Evolutionary conservation across 768 basidiomycete species (phyloP).

Genomic region (Mycena belliarum): DNA sequence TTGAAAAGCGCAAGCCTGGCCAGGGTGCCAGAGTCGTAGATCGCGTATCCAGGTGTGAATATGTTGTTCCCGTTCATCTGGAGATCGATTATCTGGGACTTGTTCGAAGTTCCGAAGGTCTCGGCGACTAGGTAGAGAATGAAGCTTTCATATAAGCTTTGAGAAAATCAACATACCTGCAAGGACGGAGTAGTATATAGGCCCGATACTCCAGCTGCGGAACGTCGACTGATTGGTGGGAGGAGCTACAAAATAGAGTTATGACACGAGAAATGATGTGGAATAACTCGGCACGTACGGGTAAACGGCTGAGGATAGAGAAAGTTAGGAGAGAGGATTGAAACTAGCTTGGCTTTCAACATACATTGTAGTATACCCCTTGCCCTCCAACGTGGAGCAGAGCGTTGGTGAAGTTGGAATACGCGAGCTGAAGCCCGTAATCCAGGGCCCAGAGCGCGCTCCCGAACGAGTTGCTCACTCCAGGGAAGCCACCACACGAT

Average conservation of each 20-base stretch:
- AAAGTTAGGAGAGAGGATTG: conserved; percentile 20
- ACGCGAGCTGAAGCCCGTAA: conserved; percentile 46
- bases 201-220: conserved; percentile 58
- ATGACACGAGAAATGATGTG: conserved; percentile 24
- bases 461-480: conserved; percentile 61
- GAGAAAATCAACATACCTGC: conserved; percentile 31
- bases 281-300: conserved; percentile 33
- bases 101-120: conserved; percentile 48
- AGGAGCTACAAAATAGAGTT: conserved; percentile 34
- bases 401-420: conserved; percentile 36
- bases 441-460: conserved; percentile 67
- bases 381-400: conserved; percentile 27
- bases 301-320: conserved; percentile 33
- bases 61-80: conserved; percentile 38
- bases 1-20: conserved; percentile 56
- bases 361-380: conserved; percentile 26
- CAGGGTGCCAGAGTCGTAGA: conserved; percentile 55
- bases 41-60: conserved; percentile 51
- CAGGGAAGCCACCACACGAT: conserved; percentile 68
- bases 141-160: conserved; percentile 27
- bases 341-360: too few relatives aligned
- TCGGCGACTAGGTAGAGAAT: conserved; percentile 50
- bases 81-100: conserved; percentile 54
- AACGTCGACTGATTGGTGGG: conserved; percentile 44
- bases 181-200: conserved; percentile 57